Base-by-base conservation (phyloP, 768 basidiomycete species). In the Calocera viscosa region DNA sequence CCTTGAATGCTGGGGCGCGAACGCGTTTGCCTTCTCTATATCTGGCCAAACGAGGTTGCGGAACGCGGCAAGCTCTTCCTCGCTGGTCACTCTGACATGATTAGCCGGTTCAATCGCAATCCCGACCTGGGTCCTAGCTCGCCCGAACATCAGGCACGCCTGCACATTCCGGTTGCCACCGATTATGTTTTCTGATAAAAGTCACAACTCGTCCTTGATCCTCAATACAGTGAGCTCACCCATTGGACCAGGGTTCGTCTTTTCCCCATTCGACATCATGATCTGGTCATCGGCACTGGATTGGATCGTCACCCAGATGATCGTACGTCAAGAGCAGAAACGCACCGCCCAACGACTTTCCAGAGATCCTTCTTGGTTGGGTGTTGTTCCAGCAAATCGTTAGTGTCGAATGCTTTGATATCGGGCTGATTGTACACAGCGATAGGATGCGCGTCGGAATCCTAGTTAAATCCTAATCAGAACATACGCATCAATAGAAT, bases 231-330 rank as follows among this genome's bases (percentile, higher is more conserved):
- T n/a, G 12, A 3, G 19, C 32, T 60, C 30, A 49, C 47, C 65
- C 1, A 69, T 66, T 0, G 69, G 69, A 26, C 68, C 68, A 2
- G 69, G 64, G 49, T 69, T 82, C 71, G 68, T 26, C 71, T 60
- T 69, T 34, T 69, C 69, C 19, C 69, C 69, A 68, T 77, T 80
- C 32, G 71, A 74, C 47, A 78, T 74, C 72, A 78, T 78, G 43
- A 82, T 78, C 69, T 82, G 80, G 66, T 82, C 81, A 66, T 82
- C 81, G 24, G 43, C 35, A 14, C 35, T 38, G 14, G 35, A 38
- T 38, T 38, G 35, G 14, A 14, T 14, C 35, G 35, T 38, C 14
- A 38, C 35, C 14, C 5, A 38, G 35, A 38, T 38, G 7, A 38
- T 38, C 35, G 14, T 14, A 5, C 35, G 35, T 14, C 35, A n/a